A percentile compares a stretch with the other conserved stretches of the same genome.
Conservation (phyloP, 768 basidiomycete genomes). For the Russula vinacea region DNA sequence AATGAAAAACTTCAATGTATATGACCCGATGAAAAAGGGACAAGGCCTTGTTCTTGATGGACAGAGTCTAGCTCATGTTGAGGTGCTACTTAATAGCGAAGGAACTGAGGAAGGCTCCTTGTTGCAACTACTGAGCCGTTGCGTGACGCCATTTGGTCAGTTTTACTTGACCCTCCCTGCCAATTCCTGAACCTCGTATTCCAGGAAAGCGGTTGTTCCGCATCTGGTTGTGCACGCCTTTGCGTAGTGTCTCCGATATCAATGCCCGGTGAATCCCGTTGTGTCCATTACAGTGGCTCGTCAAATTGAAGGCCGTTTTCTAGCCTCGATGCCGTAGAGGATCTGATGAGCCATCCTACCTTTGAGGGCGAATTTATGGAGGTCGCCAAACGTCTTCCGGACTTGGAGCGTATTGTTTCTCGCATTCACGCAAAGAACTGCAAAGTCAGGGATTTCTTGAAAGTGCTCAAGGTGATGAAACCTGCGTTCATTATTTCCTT, state of each 20-base stretch:
- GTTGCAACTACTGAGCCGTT: constrained; percentile 74
- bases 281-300: neutral
- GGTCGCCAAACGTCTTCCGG: constrained; percentile 79
- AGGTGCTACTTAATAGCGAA: constrained; percentile 90
- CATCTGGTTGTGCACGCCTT: constrained; percentile 93
- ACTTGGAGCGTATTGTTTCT: constrained; percentile 90
- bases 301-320: neutral
- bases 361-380: constrained; percentile 75
- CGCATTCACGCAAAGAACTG: constrained; percentile 93
- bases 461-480: constrained; percentile 61
- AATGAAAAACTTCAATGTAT: constrained; percentile 97
- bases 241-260: constrained; percentile 78
- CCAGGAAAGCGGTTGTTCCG: constrained; percentile 92
- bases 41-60: constrained; percentile 86
- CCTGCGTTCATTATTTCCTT: neutral
- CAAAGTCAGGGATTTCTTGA: constrained; percentile 82
- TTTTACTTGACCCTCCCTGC: constrained; percentile 14
- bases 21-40: constrained; percentile 93
- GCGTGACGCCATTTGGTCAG: constrained; percentile 88
- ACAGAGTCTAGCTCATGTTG: constrained; percentile 91
- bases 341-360: constrained; percentile 73
- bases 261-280: constrained; percentile 65
- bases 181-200: neutral
- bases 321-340: constrained; percentile 92
- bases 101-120: constrained; percentile 91